Conservation (phyloP, 345 rosid genomes). For the Firmiana major region DNA sequence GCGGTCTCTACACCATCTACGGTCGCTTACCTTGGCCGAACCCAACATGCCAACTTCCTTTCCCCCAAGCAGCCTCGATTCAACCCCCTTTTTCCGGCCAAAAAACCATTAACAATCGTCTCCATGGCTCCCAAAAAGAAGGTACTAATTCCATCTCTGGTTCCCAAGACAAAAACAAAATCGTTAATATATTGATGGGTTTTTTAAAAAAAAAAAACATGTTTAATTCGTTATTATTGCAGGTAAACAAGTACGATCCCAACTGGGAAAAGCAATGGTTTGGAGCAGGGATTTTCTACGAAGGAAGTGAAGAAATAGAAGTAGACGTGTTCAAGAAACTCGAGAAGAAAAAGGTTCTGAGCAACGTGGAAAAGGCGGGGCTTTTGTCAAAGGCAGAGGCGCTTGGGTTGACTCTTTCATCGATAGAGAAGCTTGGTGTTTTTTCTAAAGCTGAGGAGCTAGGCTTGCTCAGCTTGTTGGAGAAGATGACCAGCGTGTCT, state of each 20-base stretch:
- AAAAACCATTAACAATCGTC: conserved; percentile 42
- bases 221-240: not conserved
- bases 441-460: conserved; percentile 92
- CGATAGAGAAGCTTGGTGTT: conserved; percentile 76
- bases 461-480: conserved; percentile 77
- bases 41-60: conserved; percentile 22
- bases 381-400: conserved; percentile 77
- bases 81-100: conserved; percentile 26
- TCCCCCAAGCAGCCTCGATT: conserved; percentile 26
- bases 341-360: conserved; percentile 75
- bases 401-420: conserved; percentile 72
- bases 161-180: not conserved
- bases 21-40: conserved; percentile 34
- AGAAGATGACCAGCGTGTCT: conserved; percentile 51
- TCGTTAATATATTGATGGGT: not conserved
- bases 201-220: not conserved
- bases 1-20: conserved; percentile 38
- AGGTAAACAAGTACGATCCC: conserved; percentile 76
- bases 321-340: conserved; percentile 92
- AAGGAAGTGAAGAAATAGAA: conserved; percentile 77
- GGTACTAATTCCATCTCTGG: conserved; percentile 32
- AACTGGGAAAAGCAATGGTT: conserved; percentile 85
- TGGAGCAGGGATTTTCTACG: conserved; percentile 85
- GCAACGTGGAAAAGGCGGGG: conserved; percentile 86
- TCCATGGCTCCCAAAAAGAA: conserved; percentile 82